Base-by-base conservation (phyloP, 2,329 filamentous ascomycete species). In the Colletotrichum sp. region DNA sequence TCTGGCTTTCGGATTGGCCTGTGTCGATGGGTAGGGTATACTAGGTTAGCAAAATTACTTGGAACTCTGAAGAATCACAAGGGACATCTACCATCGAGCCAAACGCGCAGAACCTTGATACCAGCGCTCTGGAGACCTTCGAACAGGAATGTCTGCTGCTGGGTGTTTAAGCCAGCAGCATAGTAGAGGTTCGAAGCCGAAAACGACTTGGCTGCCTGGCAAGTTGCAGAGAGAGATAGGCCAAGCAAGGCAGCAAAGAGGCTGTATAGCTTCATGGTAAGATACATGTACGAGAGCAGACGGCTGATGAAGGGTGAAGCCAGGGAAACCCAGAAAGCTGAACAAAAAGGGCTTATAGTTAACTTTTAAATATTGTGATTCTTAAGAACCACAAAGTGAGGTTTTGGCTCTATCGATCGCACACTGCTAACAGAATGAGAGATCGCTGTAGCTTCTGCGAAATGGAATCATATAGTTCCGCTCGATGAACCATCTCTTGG, bases 131-230 rank as follows among this genome's bases (percentile, higher is more conserved):
- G 70, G 14, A 80, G 77, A 26, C 78, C 78, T 24, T 59, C 26
- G 6, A 81, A 72, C 13, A 81, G 75, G 9, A 70, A 77, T 1
- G 67, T 67, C 26, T 77, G 75, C 55, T 81, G 77, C 9, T 66
- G 71, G 24, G 69, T 52, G 14, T 76, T 78, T 59, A 81, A 61
- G 5, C 80, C 80, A 34, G 79, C 79, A 10, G 80, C 80, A 74
- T 81, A 81, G 59, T 79, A 81, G 9, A 81, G 73, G 43, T 80
- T 80, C n/a, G 79, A 80, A 13, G 69, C 79, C 4, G 79, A 66
- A 52, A 80, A 80, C 4, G 78, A 79, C 16, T 52, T 52, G n/a
- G 43, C 43, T 13, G 43, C 43, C 10, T 52, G 43, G 10, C n/a
- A 52, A 21, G n/a, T 52, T 0, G 10, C 43, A 52, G 43, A 52